Base-by-base conservation (phyloP, 2,329 filamentous ascomycete species). In the Fusarium newnesense region DNA sequence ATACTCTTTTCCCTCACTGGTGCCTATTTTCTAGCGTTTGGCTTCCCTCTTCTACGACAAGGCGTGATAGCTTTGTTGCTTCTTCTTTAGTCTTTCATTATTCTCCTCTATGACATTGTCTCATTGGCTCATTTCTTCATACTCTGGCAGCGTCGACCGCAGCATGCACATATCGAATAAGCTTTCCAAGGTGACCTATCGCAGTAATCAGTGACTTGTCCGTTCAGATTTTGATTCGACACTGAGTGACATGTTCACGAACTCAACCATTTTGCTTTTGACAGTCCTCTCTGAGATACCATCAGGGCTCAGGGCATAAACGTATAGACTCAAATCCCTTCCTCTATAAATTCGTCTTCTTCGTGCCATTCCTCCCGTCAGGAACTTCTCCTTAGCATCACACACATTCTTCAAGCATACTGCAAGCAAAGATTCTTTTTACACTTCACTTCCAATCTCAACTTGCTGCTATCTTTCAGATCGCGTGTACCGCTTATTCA, bases 321-420 rank as follows among this genome's bases (percentile, higher is more conserved):
- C 19, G 5, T 3, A 13, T 9, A 36, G 26, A 21, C n/a, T 37
- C 9, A 36, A 21, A 21, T 15, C 24, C 9, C 4, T 21, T 21
- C 8, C 2, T 26, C 18, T 26, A 53, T 53, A 53, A 53, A 39
- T 12, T 7, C 3, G 4, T 19, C 9, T 2, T 30, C 24, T 12
- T 1, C 34, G 5, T 28, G 9, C 34, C 34, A n/a, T 13, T n/a
- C 15, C 16, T 10, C 2, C 2, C 4, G 13, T 3, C 10, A 0
- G 15, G 21, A 40, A n/a, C 5, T n/a, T 40, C 26, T 28, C 19
- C 19, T 30, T 16, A 28, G 9, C 19, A 54, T 28, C 50, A 4
- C 15, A n/a, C 19, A 39, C 2, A 54, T 12, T 21, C n/a, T 2
- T 4, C 7, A 37, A 53, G 50, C 13, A 18, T 21, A 53, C 50